A percentile compares a stretch with the other conserved stretches of the same genome.
phyloP scores from a whole-genome alignment of 23 red algal species.

The Pyropia yezoensis region DNA sequence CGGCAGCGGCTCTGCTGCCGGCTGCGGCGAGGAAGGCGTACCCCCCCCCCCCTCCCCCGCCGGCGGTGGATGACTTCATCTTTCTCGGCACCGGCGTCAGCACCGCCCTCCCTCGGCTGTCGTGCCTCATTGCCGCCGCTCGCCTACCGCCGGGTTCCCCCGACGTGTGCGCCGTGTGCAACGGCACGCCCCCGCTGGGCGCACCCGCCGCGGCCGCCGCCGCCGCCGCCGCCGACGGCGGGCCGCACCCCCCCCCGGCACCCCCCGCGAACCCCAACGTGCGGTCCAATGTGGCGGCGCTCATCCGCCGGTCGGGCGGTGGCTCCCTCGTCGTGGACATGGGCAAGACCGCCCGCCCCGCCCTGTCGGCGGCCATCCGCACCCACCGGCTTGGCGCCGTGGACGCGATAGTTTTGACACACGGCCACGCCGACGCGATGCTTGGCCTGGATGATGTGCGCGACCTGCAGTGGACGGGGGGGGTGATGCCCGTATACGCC shows the following conservation, averaged over 20 bases:
- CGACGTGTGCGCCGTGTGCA: constrained; percentile 18
- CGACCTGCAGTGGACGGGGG: constrained; percentile 1
- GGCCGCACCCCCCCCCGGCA: neutral
- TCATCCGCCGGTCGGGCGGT: constrained; percentile 27
- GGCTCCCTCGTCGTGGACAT: constrained; percentile 48
- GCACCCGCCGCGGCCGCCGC: neutral
- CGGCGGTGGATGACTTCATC: constrained; percentile 28
- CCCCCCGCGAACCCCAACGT: constrained; percentile 22
- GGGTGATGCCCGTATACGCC: constrained; percentile 14
- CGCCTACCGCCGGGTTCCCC: neutral
- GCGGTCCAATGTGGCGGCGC: constrained; percentile 39
- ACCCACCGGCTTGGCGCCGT: constrained; percentile 26
- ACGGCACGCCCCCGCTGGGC: no score
- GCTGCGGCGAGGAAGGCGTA: no score
- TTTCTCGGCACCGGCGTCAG: constrained; percentile 50
- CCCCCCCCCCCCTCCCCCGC: no score
- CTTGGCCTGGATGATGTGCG: constrained; percentile 65
- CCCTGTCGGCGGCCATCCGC: constrained; percentile 21
- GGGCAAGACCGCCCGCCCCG: constrained; percentile 52
- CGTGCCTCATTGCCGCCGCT: constrained; percentile 21
- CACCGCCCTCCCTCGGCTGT: constrained; percentile 36
- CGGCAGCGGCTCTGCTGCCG: no score
- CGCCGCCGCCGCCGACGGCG: constrained; percentile 11
- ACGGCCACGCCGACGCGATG: constrained; percentile 75
- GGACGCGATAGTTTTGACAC: constrained; percentile 76